These are phyloP conservation scores for Sporothrix curviconia DNA, from an alignment of 2,329 filamentous ascomycete species.

Conservation along the genomic window DNA sequence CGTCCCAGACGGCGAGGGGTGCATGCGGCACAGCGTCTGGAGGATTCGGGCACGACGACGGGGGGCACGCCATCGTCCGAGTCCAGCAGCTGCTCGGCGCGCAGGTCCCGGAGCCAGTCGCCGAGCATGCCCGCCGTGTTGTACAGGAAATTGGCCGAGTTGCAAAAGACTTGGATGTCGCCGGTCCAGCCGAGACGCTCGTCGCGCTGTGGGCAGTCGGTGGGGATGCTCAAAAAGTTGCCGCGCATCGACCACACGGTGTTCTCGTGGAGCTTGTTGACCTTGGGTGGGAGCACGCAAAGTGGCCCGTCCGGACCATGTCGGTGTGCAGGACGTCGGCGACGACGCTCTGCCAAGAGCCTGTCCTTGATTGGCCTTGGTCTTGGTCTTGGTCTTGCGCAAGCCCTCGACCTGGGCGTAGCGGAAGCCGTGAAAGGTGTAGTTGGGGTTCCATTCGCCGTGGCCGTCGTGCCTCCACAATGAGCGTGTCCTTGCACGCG, in stretches of 20 bases:
- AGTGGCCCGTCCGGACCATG: constrained; percentile 43
- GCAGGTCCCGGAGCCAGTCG: constrained; percentile 45
- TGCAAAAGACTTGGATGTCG: constrained; percentile 43
- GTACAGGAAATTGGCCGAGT: constrained; percentile 48
- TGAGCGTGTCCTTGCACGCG: constrained; percentile 34
- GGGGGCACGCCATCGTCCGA: constrained; percentile 28
- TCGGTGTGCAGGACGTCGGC: constrained; percentile 43
- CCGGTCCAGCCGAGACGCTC: constrained; percentile 50
- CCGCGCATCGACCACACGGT: constrained; percentile 51
- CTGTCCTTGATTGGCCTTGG: constrained; percentile 17
- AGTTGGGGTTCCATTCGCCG: constrained; percentile 37
- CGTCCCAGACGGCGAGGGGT: constrained; percentile 28
- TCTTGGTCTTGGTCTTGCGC: not conserved
- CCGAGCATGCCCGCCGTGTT: constrained; percentile 44
- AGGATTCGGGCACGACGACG: constrained; percentile 23
- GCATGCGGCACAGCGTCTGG: constrained; percentile 21
- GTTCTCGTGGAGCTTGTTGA: constrained; percentile 51
- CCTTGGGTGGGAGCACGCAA: constrained; percentile 44
- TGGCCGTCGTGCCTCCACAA: constrained; percentile 15
- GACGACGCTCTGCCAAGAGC: constrained; percentile 10
- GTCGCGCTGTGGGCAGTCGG: constrained; percentile 52
- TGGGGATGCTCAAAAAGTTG: constrained; percentile 52
- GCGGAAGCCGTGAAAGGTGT: constrained; percentile 49
- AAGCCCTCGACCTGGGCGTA: constrained; percentile 26
- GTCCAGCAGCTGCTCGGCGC: constrained; percentile 25